Conservation (phyloP, 2,329 filamentous ascomycete genomes). For the Colletotrichum acutatum region DNA sequence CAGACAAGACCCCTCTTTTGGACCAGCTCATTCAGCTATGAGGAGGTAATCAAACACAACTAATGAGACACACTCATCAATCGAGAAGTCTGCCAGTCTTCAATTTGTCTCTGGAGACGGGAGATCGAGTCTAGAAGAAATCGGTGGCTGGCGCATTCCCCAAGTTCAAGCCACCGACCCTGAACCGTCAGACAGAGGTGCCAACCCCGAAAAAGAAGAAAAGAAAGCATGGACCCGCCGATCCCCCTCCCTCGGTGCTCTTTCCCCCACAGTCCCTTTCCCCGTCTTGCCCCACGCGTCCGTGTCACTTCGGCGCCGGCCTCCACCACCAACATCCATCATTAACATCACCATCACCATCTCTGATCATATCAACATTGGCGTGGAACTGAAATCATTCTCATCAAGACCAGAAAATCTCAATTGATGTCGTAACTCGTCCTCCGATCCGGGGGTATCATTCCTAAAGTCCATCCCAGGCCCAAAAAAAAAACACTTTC, state of each 20-base stretch:
- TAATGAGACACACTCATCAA: neutral
- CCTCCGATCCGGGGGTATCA: neutral
- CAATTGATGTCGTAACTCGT: neutral
- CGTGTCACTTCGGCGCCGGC: conserved; percentile 7
- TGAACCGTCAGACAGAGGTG: neutral
- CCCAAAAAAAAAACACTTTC: neutral
- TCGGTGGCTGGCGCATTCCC: neutral
- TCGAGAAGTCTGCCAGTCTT: too few relatives aligned
- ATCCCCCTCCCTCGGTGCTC: conserved; percentile 23
- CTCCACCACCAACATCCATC: neutral
- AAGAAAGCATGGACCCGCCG: conserved; percentile 26
- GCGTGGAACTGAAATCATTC: too few relatives aligned
- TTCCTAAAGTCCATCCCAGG: neutral
- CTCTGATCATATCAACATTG: too few relatives aligned
- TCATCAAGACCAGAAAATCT: neutral
- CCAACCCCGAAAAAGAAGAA: neutral
- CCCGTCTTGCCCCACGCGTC: conserved; percentile 17
- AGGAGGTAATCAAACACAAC: neutral
- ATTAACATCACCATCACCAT: too few relatives aligned
- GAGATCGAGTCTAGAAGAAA: neutral
- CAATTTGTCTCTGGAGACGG: too few relatives aligned
- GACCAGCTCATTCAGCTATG: neutral
- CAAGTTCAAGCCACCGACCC: neutral
- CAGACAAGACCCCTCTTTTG: neutral
- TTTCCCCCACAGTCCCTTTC: conserved; percentile 5